Evolutionary conservation across 805 yeast species (phyloP), one percentile per base, ranked within the genome.

Genomic region (Lachancea quebecensis): DNA sequence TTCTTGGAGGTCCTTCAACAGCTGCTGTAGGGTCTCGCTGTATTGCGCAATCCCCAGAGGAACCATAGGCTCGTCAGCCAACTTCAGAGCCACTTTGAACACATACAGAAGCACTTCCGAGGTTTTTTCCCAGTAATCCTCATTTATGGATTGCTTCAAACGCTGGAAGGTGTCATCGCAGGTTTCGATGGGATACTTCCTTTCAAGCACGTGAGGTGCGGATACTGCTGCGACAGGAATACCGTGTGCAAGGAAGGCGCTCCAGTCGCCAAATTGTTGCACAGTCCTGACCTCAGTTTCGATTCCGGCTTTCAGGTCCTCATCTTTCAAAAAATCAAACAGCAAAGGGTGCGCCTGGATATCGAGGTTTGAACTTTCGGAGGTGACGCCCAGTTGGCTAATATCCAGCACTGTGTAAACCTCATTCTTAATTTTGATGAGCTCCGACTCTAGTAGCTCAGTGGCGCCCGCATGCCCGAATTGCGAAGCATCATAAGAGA

Each of bases 391-490:
- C 12, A 65, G 25, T 35, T 64, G 65, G 38, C 81, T 77, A 30
- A 90, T 68, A 56, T 90, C 95, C 47, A 90, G 73, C 52, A 85
- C 83, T 0, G 86, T 72, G 55, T 77, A 80, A 0, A 84, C 82
- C 51, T 82, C 82, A 39, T 76, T 72, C 43, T 71, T 67, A 25
- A 88, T 65, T 34, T 71, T 73, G 18, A 74, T 73, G n/a, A 67
- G 60, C 46, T 74, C 73, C 32, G 71, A 67, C 53, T 83, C 85
- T 6, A 82, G 71, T 74, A 90, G 80, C 56, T 84, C 91, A 0
- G 89, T 73, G n/a, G 86, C 73, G 0, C 98, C 98, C 0, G 93
- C 95, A 52, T 73, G 67, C 59, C 89, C 89, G 56, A 83, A 88
- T 49, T 81, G 79, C 0, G 84, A 69, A 1, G 85, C 96, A 55